Conservation (phyloP, 306 rosid genomes). For the Carpinus viminea region DNA sequence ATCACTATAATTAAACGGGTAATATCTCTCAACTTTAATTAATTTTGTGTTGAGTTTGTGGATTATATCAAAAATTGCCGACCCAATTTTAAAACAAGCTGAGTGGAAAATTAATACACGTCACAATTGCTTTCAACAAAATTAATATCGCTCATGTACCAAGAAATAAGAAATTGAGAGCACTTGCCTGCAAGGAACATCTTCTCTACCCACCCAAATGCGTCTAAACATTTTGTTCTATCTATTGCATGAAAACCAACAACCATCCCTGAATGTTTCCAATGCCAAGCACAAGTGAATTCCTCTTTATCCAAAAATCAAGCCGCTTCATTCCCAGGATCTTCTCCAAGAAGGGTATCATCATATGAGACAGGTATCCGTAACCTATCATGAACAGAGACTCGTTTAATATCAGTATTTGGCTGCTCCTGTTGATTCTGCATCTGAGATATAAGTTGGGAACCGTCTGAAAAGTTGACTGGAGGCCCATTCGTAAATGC, state of each 20-base stretch:
- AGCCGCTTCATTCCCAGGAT: slow-evolving; percentile 32
- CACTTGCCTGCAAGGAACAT: slow-evolving; percentile 1
- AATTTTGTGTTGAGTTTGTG: too few relatives aligned
- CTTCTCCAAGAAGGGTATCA: slow-evolving; percentile 62
- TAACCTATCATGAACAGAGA: slow-evolving; percentile 63
- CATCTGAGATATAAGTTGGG: slow-evolving; percentile 10
- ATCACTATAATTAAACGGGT: too few relatives aligned
- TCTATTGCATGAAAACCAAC: neutral
- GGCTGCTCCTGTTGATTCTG: slow-evolving; percentile 42
- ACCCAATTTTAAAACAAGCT: neutral
- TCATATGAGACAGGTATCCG: slow-evolving; percentile 79
- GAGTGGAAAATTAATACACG: neutral
- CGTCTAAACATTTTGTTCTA: neutral
- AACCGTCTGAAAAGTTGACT: slow-evolving; percentile 20
- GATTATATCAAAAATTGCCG: too few relatives aligned
- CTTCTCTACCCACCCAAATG: neutral
- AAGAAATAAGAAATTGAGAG: neutral
- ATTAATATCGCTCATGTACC: neutral
- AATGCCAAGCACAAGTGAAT: neutral
- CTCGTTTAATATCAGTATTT: slow-evolving; percentile 40
- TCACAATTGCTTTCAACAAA: neutral
- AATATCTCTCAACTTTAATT: too few relatives aligned
- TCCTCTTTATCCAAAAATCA: slow-evolving; percentile 23
- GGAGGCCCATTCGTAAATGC: slow-evolving; percentile 8
- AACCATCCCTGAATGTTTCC: neutral